Evolutionary conservation across 768 basidiomycete genomes (phyloP).

Genomic region (Hericium rajendrae): DNA sequence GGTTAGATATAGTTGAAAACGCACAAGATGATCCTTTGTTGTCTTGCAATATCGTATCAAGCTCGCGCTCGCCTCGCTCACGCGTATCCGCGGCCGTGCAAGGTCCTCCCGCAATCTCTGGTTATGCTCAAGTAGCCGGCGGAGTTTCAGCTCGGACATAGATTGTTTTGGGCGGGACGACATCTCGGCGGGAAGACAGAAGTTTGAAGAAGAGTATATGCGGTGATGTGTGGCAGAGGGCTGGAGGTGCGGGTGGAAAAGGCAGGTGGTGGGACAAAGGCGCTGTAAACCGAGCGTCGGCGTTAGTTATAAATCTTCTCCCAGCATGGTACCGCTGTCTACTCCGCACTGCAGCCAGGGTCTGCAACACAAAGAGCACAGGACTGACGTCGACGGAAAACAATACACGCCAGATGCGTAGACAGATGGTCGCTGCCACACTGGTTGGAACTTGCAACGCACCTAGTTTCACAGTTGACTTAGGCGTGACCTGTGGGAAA

Average conservation of each 20-base stretch:
- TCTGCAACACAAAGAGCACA: no score
- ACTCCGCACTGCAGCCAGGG: no score
- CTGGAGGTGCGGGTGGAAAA: not conserved
- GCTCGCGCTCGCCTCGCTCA: conserved; percentile 65
- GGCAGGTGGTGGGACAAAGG: not conserved
- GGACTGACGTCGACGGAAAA: no score
- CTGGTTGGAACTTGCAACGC: no score
- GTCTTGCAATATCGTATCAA: conserved; percentile 67
- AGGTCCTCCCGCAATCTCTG: conserved; percentile 63
- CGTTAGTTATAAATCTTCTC: no score
- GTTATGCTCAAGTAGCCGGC: conserved; percentile 69
- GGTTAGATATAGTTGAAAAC: conserved; percentile 13
- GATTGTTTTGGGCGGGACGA: conserved; percentile 58
- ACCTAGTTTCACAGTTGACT: no score
- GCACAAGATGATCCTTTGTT: conserved; percentile 60
- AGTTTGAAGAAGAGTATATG: not conserved
- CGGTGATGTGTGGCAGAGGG: not conserved
- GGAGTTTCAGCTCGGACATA: conserved; percentile 75
- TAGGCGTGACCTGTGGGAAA: no score
- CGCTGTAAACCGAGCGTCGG: not conserved
- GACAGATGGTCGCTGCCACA: no score
- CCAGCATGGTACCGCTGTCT: no score
- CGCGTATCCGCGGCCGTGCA: conserved; percentile 56
- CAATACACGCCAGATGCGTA: no score
- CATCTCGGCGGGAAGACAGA: conserved; percentile 27